Conservation (phyloP, 2,329 filamentous ascomycete genomes). For the Acarospora socialis region DNA sequence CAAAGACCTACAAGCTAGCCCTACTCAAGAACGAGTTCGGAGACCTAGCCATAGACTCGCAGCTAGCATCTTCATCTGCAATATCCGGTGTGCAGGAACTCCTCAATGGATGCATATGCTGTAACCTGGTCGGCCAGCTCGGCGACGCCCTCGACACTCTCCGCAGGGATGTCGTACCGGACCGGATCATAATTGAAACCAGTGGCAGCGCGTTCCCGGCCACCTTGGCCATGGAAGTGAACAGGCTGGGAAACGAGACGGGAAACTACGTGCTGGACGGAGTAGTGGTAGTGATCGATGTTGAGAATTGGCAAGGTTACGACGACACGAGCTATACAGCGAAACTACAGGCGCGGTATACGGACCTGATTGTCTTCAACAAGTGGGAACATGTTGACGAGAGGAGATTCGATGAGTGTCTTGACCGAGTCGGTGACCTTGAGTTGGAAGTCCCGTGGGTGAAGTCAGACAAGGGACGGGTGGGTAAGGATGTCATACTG, state of each 20-base stretch:
- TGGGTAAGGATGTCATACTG: slow-evolving; percentile 67
- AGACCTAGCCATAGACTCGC: slow-evolving; percentile 82
- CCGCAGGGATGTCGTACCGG: slow-evolving; percentile 44
- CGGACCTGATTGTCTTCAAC: slow-evolving; percentile 80
- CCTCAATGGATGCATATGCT: slow-evolving; percentile 96
- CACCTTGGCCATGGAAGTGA: slow-evolving; percentile 81
- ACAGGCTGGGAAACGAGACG: slow-evolving; percentile 58
- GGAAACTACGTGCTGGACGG: slow-evolving; percentile 65
- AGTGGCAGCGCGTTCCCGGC: slow-evolving; percentile 77
- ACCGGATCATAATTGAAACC: slow-evolving; percentile 90
- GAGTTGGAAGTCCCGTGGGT: slow-evolving; percentile 71
- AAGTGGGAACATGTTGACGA: slow-evolving; percentile 77
- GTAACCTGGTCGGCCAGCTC: slow-evolving; percentile 89
- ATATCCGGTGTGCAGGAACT: slow-evolving; percentile 86
- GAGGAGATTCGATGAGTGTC: slow-evolving; percentile 57
- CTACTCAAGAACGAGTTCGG: slow-evolving; percentile 98
- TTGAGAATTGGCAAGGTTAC: slow-evolving; percentile 90
- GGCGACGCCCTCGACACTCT: slow-evolving; percentile 67
- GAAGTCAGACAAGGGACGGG: slow-evolving; percentile 68
- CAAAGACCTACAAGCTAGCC: slow-evolving; percentile 75
- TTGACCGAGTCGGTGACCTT: slow-evolving; percentile 67
- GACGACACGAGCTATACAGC: slow-evolving; percentile 84
- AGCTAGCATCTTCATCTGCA: slow-evolving; percentile 67
- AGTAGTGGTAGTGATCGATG: slow-evolving; percentile 78
- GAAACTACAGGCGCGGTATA: slow-evolving; percentile 75